phyloP scores from a whole-genome alignment of 805 yeast species.

The Cyberlindnera maclurae region DNA sequence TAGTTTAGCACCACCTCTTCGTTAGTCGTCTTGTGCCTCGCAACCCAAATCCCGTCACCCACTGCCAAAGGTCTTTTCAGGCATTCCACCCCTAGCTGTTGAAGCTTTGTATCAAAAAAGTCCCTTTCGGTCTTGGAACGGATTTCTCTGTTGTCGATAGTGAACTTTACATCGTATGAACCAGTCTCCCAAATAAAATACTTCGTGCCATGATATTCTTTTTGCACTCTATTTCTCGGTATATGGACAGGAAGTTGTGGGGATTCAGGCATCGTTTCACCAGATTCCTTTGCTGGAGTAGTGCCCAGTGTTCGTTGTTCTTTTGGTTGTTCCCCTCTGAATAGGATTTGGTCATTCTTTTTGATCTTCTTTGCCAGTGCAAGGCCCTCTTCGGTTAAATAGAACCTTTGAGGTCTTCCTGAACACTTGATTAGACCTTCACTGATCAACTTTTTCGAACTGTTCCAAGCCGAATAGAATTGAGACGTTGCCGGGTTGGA shows the following conservation, averaged over 20 bases:
- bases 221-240: constrained; percentile 3
- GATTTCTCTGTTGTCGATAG: constrained; percentile 80
- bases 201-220: constrained; percentile 6
- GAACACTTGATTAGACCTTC: constrained; percentile 48
- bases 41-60: constrained; percentile 91
- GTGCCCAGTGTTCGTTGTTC: constrained; percentile 6
- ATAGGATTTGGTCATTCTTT: constrained; percentile 34
- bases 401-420: constrained; percentile 56
- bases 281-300: not conserved
- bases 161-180: constrained; percentile 49
- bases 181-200: constrained; percentile 53
- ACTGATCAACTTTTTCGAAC: constrained; percentile 54
- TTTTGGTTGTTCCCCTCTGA: constrained; percentile 22
- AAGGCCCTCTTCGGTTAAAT: constrained; percentile 63
- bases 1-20: constrained; percentile 67
- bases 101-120: constrained; percentile 54
- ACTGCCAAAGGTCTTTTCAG: constrained; percentile 57
- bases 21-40: constrained; percentile 49
- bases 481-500: constrained; percentile 55
- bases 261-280: constrained; percentile 1
- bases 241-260: constrained; percentile 1
- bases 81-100: constrained; percentile 38
- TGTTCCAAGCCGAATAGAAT: constrained; percentile 70
- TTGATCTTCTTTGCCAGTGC: constrained; percentile 53
- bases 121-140: constrained; percentile 61